Conservation (phyloP, 768 basidiomycete species). For the Crassisporium funariophilum region DNA sequence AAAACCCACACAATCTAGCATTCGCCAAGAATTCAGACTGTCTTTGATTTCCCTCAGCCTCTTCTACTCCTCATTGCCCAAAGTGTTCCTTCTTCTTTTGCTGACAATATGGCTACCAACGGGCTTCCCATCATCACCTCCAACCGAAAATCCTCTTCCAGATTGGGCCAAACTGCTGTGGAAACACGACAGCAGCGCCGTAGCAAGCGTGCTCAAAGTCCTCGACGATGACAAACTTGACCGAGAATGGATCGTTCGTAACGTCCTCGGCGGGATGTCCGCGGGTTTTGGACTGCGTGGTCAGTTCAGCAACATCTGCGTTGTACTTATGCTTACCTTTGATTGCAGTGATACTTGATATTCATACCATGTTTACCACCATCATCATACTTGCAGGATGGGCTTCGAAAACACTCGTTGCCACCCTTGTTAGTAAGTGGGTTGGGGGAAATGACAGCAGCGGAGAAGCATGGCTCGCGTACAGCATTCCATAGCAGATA, state of each 20-base stretch:
- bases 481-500: constrained; percentile 76
- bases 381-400: constrained; percentile 76
- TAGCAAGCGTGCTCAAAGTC: constrained; percentile 48
- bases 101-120: constrained; percentile 79
- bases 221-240: constrained; percentile 77
- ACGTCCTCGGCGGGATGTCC: constrained; percentile 83
- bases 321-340: background rate
- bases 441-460: constrained; percentile 58
- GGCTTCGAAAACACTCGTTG: constrained; percentile 66
- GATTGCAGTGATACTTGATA: constrained; percentile 70
- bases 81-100: constrained; percentile 80
- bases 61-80: constrained; percentile 83
- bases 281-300: constrained; percentile 85
- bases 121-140: constrained; percentile 22
- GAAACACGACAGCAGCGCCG: constrained; percentile 32
- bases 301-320: constrained; percentile 29
- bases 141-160: constrained; percentile 24
- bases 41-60: constrained; percentile 78
- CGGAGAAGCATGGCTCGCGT: constrained; percentile 76
- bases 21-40: constrained; percentile 67
- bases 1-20: constrained; percentile 41
- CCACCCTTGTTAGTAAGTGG: constrained; percentile 65
- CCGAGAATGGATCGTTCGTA: constrained; percentile 82
- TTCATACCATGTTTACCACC: constrained; percentile 73
- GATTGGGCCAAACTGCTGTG: constrained; percentile 29